phyloP scores from a whole-genome alignment of 441 rosid genomes.

The Geranium incanum region DNA sequence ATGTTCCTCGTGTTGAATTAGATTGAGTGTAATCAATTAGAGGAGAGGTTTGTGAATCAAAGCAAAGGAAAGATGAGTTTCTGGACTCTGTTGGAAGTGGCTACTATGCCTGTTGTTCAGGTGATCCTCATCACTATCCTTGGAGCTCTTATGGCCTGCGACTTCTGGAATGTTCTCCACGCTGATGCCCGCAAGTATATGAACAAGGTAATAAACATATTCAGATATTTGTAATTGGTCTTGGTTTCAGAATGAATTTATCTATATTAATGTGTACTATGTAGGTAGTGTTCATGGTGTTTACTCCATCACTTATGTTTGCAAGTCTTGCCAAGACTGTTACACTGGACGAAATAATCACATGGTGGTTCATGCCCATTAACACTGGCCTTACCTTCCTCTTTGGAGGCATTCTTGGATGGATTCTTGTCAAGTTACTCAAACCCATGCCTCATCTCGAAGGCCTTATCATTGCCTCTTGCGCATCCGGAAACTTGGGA shows the following conservation, averaged over 20 bases:
- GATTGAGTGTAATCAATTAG: too few species aligned
- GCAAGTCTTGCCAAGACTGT: conserved; percentile 79
- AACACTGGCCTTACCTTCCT: conserved; percentile 47
- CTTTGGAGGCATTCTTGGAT: conserved; percentile 43
- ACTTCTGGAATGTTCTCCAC: conserved; percentile 50
- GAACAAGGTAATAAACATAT: conserved; percentile 45
- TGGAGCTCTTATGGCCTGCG: conserved; percentile 66
- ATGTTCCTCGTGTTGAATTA: too few species aligned
- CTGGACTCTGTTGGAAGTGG: conserved; percentile 63
- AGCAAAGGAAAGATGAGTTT: conserved; percentile 53
- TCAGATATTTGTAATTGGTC: too few species aligned
- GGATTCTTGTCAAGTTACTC: conserved; percentile 41
- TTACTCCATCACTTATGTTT: conserved; percentile 78
- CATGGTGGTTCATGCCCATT: conserved; percentile 92
- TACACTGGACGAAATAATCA: conserved; percentile 65
- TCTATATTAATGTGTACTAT: not conserved
- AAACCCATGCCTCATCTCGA: conserved; percentile 47
- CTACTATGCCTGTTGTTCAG: conserved; percentile 66
- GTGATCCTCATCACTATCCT: conserved; percentile 52
- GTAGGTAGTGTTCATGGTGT: conserved; percentile 59
- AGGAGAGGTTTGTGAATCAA: not conserved
- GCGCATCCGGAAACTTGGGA: conserved; percentile 22
- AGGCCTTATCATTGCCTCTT: conserved; percentile 43
- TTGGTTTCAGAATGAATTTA: not conserved
- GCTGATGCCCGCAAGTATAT: conserved; percentile 48